These are phyloP conservation scores for Paraglomus occultum DNA, from an alignment of 192 early-diverging fungal species.

Conservation along the genomic window DNA sequence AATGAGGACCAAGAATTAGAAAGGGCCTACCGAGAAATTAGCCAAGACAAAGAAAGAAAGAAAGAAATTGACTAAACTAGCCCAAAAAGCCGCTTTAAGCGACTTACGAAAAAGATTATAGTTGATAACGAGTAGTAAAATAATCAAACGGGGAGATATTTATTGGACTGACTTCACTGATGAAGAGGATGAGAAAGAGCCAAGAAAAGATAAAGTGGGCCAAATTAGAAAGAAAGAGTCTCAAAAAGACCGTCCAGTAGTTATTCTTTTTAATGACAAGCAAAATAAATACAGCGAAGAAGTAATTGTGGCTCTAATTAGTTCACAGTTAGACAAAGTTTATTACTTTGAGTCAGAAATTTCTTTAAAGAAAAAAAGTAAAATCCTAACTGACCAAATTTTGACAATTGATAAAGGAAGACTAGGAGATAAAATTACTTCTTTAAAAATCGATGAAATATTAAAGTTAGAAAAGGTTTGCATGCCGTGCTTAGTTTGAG, in stretches of 20 bases:
- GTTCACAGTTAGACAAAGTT: slow-evolving; percentile 5
- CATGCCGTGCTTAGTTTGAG: no score
- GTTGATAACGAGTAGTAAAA: not conserved
- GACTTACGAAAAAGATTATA: slow-evolving; percentile 7
- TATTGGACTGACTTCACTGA: not conserved
- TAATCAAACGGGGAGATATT: slow-evolving; percentile 5
- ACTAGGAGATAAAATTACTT: not conserved
- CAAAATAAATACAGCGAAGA: slow-evolving; percentile 5
- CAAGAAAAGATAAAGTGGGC: no score
- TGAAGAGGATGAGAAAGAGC: not conserved
- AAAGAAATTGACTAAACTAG: not conserved
- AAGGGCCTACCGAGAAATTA: not conserved
- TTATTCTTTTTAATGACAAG: not conserved
- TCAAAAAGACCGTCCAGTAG: no score
- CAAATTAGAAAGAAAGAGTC: no score
- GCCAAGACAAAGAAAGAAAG: not conserved
- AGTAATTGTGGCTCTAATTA: slow-evolving; percentile 11
- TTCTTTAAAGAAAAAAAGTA: not conserved
- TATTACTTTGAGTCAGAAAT: not conserved
- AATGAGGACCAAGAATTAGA: not conserved
- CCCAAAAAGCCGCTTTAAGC: not conserved
- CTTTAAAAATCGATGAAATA: not conserved
- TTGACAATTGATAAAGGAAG: not conserved
- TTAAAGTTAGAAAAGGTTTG: not conserved
- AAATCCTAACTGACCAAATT: slow-evolving; percentile 11